phyloP scores from a whole-genome alignment of 352 stramenopile species.

The Lagenidium giganteum region DNA sequence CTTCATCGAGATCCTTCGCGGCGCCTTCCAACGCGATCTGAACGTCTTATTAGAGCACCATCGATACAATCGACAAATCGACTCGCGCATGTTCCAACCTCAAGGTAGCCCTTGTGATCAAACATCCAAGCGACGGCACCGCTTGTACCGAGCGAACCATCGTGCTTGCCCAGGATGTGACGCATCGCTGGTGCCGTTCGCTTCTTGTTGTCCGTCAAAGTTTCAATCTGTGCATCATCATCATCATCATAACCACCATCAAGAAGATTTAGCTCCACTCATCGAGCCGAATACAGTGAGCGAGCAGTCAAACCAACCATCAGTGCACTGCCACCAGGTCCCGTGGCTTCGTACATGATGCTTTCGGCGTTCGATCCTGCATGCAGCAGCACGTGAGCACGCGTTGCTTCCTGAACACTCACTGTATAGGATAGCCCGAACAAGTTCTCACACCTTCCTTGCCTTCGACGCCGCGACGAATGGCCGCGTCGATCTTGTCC shows the following conservation, averaged over 20 bases:
- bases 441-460: slow-evolving; percentile 65
- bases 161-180: slow-evolving; percentile 52
- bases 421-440: too few relatives aligned
- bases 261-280: neutral
- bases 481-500: slow-evolving; percentile 63
- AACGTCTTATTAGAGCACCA: slow-evolving; percentile 26
- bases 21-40: slow-evolving; percentile 20
- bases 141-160: slow-evolving; percentile 45
- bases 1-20: slow-evolving; percentile 32
- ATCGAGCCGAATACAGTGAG: neutral
- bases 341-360: slow-evolving; percentile 57
- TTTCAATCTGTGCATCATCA: slow-evolving; percentile 41
- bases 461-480: slow-evolving; percentile 61
- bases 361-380: slow-evolving; percentile 49
- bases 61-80: slow-evolving; percentile 1
- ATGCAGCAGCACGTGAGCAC: too few relatives aligned
- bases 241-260: neutral
- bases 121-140: slow-evolving; percentile 73
- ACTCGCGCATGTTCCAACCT: slow-evolving; percentile 7
- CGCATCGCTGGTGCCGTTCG: slow-evolving; percentile 53
- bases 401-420: too few relatives aligned
- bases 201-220: slow-evolving; percentile 65
- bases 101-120: slow-evolving; percentile 62
- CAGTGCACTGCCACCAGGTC: slow-evolving; percentile 45
- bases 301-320: slow-evolving; percentile 40